Evolutionary conservation across 805 yeast species (phyloP).

Genomic region (Sugiyamaella qingdaonensis): DNA sequence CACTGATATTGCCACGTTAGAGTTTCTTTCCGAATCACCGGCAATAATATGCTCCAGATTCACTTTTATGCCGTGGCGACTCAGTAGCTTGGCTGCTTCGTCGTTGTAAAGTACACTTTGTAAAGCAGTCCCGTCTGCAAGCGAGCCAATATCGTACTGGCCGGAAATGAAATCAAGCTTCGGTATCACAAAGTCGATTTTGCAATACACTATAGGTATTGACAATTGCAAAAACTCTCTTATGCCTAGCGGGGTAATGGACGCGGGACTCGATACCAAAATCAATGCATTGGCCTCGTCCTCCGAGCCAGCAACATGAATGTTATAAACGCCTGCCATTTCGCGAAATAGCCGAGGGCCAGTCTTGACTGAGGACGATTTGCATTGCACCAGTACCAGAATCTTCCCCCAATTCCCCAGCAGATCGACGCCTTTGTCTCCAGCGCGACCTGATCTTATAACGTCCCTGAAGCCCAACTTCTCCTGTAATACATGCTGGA

Average conservation of each 20-base stretch:
- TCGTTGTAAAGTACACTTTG: constrained; percentile 6
- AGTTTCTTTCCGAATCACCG: background rate
- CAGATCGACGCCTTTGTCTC: constrained; percentile 55
- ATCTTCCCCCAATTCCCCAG: constrained; percentile 47
- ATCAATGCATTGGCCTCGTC: constrained; percentile 10
- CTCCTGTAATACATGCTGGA: constrained; percentile 38
- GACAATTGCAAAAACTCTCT: constrained; percentile 7
- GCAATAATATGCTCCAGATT: background rate
- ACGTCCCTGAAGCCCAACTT: constrained; percentile 38
- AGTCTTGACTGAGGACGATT: constrained; percentile 43
- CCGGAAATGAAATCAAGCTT: background rate
- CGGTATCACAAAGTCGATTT: constrained; percentile 8
- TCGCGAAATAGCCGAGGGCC: constrained; percentile 49
- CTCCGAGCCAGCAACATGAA: constrained; percentile 8
- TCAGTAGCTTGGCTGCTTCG: constrained; percentile 1
- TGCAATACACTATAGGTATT: constrained; percentile 16
- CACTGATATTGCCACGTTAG: background rate
- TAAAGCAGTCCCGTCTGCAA: constrained; percentile 7
- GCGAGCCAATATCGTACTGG: constrained; percentile 5
- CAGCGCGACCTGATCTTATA: constrained; percentile 49
- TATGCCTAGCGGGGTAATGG: constrained; percentile 10
- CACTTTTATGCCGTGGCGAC: constrained; percentile 2
- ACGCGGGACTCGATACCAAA: constrained; percentile 12
- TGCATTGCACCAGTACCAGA: constrained; percentile 52
- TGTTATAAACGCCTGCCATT: constrained; percentile 45